Evolutionary conservation across 2,329 filamentous ascomycete species (phyloP).

Genomic region (Cryphonectria carpinicola): DNA sequence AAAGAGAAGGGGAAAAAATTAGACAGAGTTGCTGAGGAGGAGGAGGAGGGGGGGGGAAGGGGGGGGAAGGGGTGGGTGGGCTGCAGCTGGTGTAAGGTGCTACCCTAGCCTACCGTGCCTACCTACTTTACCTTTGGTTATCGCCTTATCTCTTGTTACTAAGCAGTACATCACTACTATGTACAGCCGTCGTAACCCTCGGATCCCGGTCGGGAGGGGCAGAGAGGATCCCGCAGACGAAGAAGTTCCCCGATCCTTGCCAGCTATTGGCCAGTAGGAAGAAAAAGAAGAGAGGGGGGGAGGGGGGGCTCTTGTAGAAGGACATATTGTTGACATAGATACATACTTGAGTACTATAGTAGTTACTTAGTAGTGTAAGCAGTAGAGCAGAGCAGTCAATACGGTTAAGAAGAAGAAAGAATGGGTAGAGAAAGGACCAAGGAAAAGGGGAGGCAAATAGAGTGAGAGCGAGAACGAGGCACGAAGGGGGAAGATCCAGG

Average conservation of each 20-base stretch:
- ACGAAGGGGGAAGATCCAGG: background rate
- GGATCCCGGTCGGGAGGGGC: background rate
- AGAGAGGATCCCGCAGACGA: background rate
- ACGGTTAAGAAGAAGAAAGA: too few relatives aligned
- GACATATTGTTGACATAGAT: too few relatives aligned
- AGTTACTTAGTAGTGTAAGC: too few relatives aligned
- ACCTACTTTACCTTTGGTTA: background rate
- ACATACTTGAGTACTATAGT: too few relatives aligned
- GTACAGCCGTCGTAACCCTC: background rate
- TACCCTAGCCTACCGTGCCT: background rate
- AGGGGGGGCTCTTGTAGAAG: too few relatives aligned
- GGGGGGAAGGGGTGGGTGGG: background rate
- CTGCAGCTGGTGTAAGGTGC: background rate
- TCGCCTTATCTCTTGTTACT: background rate
- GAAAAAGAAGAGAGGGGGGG: too few relatives aligned
- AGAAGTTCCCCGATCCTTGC: background rate
- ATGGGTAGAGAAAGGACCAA: too few relatives aligned
- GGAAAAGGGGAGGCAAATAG: background rate
- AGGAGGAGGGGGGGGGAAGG: too few relatives aligned
- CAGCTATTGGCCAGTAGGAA: too few relatives aligned
- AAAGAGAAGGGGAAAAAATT: background rate
- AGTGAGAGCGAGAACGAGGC: background rate
- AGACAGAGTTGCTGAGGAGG: background rate
- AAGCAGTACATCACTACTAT: background rate
- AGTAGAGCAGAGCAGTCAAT: too few relatives aligned